Conservation (phyloP, 257 asterid genomes). For the Solanum appendiculatum region DNA sequence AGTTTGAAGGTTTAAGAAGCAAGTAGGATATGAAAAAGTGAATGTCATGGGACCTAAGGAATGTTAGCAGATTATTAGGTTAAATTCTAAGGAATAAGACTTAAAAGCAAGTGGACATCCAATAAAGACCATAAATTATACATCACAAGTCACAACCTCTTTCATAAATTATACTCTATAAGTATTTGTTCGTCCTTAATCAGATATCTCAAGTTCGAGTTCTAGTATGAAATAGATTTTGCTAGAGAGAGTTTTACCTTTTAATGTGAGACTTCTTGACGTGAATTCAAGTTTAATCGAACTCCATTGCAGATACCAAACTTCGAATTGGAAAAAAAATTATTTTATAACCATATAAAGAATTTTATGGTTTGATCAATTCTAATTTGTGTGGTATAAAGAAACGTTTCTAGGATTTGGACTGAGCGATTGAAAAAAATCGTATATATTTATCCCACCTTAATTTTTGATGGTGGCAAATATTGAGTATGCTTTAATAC, state of each 20-base stretch:
- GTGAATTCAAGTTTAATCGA: fast-evolving
- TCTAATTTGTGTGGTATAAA: background rate
- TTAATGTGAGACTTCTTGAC: background rate
- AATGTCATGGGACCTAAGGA: background rate
- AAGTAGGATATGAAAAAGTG: background rate
- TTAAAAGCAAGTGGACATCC: background rate
- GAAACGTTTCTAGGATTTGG: background rate
- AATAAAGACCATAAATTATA: background rate
- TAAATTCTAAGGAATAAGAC: background rate
- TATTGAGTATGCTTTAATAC: background rate
- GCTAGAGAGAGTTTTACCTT: background rate
- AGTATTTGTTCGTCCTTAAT: no score
- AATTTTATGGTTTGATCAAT: background rate
- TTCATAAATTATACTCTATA: no score
- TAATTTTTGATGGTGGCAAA: background rate
- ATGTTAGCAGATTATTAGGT: background rate
- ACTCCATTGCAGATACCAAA: fast-evolving
- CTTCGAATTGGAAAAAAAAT: background rate
- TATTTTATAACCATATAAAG: background rate
- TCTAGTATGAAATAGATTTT: background rate
- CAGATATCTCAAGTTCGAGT: fast-evolving
- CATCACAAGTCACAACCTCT: no score
- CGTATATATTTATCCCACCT: background rate
- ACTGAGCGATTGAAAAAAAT: background rate
- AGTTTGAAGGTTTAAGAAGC: background rate